Base-by-base conservation (phyloP, 352 stramenopile genomes). In the Thalassiosira ordinaria region DNA sequence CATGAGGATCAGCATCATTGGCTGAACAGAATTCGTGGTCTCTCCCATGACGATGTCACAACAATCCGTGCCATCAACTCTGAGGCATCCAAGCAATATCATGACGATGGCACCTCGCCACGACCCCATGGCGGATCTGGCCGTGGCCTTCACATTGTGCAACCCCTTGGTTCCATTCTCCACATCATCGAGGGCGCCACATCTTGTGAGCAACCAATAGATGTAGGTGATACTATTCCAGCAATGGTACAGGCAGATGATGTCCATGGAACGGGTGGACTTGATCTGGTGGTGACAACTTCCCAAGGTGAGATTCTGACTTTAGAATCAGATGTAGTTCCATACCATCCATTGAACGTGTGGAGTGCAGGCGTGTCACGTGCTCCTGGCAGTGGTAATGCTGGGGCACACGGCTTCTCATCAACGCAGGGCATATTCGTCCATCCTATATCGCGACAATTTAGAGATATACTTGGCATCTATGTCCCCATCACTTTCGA, bases 391-490 rank as follows among this genome's bases (percentile, higher is more conserved):
- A 79, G 81, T 59, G 61, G 55, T 2, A 89, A 88, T 73, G 74
- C 57, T 3, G 64, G 78, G 74, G 68, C 79, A 27, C 88, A 93
- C 64, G 88, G 88, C 18, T 93, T 89, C 68, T 87, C 78, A 18
- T 82, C 84, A 1, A 86, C 86, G 14, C 86, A 91, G 63, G 88
- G 88, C 24, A 91, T 93, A 14, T 93, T 90, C 71, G 80, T 93
- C 0, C 84, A 91, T 67, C 80, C 82, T 20, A 81, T 90, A 11
- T 91, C 85, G 44, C 79, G 88, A 29, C 68, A 87, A 29, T 93
- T 87, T 41, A 47, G 77, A 41, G 86, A 93, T 56, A 87, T 91
- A 26, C 80, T 93, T 27, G 88, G 88, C 16, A 78, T 93, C 41
- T 93, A 87, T 62, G 46, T 93, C 22, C 85, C 83, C 3, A 76